A percentile compares a stretch with the other conserved stretches of the same genome.
Evolutionary conservation across 106 monocot species (phyloP).

Genomic region (Ottelia alismoides): DNA sequence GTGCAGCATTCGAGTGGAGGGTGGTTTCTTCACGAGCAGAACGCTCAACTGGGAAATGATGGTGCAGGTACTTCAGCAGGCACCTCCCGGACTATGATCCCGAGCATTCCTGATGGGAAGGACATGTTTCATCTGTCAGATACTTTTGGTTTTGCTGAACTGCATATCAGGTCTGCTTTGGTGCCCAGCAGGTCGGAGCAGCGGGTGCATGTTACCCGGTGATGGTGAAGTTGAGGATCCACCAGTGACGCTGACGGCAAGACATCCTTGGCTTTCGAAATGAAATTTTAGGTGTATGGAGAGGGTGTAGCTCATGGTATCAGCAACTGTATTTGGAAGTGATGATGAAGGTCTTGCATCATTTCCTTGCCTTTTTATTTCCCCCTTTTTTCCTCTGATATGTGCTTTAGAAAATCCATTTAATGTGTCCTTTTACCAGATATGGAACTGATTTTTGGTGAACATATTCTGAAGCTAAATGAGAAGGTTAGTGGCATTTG

Average conservation of each 20-base stretch:
- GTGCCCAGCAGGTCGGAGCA: slow-evolving; percentile 6
- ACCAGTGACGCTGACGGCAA: slow-evolving; percentile 18
- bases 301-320: too few species aligned
- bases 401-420: too few species aligned
- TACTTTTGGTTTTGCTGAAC: slow-evolving; percentile 11
- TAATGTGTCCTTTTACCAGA: too few species aligned
- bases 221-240: background rate
- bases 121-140: slow-evolving; percentile 12
- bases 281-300: too few species aligned
- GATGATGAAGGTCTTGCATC: too few species aligned
- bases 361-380: too few species aligned
- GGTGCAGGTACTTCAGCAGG: slow-evolving; percentile 5
- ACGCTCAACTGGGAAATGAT: slow-evolving; percentile 2
- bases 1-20: slow-evolving; percentile 16
- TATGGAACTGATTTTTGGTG: too few species aligned
- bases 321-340: too few species aligned
- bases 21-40: slow-evolving; percentile 1
- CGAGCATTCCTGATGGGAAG: slow-evolving; percentile 8
- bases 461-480: too few species aligned
- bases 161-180: slow-evolving; percentile 1
- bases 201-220: slow-evolving; percentile 15
- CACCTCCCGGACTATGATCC: slow-evolving; percentile 11
- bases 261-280: slow-evolving; percentile 60
- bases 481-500: too few species aligned
- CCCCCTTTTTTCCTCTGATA: too few species aligned